Base-by-base conservation (phyloP, 2,329 filamentous ascomycete genomes). In the Aspergillus neoniger region DNA sequence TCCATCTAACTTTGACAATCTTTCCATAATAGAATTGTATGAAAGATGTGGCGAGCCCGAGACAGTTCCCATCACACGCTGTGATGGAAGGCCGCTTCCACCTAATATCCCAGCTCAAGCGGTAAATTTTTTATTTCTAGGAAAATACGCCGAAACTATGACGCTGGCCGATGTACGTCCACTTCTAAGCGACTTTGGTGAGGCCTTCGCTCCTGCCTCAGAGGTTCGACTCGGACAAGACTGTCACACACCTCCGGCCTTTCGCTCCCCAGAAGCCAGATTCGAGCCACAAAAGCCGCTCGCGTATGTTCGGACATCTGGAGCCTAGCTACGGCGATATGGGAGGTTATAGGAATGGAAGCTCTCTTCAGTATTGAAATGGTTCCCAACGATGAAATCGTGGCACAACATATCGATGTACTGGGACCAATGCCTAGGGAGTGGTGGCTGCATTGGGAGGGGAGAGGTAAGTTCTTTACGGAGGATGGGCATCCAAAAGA, bases 1-100 rank as follows among this genome's bases (percentile, higher is more conserved):
- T 2, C 66, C 69, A 5, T 66, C 60, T 41, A 66, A 39, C 23
- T 68, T 74, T 41, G 60, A 73, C 57, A 10, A 67, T 0, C 67
- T 77, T 21, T 74, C 74, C 0, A 62, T 73, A 5, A 55, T 70
- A n/a, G 64, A 76, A 59, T 55, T 77, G 6, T 70, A 75, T 57
- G 57, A 75, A 43, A 60, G 63, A 59, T 74, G 70, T 51, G 72
- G 71, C 9, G 38, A 68, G n/a, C 72, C 72, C 0, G 64, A 73
- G 57, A 68, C 64, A 36, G 61, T 73, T 2, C 56, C 67, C 6
- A 58, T 77, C 55, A 67, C 58, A 9, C 60, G 60, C 32, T 21
- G 58, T 15, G 64, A 74, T 43, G 65, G 67, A 23, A 49, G 64
- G 9, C 67, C 70, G 1, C 61, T 73, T 10, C 57, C 69, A 1